phyloP scores from a whole-genome alignment of 306 rosid species.

The Senna siamea region DNA sequence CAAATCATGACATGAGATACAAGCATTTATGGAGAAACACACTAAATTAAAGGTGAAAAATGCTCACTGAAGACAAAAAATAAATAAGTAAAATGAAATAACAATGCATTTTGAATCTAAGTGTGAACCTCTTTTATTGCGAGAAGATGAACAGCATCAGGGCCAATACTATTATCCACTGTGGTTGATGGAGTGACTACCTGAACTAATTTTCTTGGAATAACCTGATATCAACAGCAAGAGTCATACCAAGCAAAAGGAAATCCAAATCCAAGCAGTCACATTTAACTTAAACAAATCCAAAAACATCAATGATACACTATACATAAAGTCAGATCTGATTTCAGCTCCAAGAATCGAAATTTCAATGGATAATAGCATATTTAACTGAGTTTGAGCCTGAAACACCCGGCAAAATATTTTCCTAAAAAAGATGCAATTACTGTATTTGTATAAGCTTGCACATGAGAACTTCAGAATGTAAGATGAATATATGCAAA shows the following conservation, averaged over 20 bases:
- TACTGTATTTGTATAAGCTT: conserved; percentile 2
- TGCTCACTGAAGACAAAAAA: conserved; percentile 14
- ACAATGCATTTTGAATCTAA: background rate
- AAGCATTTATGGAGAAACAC: background rate
- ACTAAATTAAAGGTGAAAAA: background rate
- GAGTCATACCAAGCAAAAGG: conserved; percentile 37
- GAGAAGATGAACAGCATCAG: conserved; percentile 87
- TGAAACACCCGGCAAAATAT: conserved; percentile 24
- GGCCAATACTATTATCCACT: conserved; percentile 75
- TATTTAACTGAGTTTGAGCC: conserved; percentile 7
- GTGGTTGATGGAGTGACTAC: conserved; percentile 87
- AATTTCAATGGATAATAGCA: conserved; percentile 31
- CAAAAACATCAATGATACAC: conserved; percentile 18
- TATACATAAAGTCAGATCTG: background rate
- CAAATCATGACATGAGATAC: background rate
- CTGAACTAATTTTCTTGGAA: conserved; percentile 75
- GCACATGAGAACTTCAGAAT: conserved; percentile 19
- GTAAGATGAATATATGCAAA: conserved; percentile 28
- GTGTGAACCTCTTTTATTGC: conserved; percentile 83
- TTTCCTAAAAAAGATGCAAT: conserved; percentile 1
- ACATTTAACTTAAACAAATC: background rate
- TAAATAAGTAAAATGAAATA: background rate
- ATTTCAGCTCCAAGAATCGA: conserved; percentile 22
- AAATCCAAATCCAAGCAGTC: background rate
- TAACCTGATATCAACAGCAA: conserved; percentile 55